Percentiles rank a stretch among this genome's conserved stretches.
Conservation (phyloP, 495 filamentous ascomycete species). For the Penicillium psychrofluorescens region DNA sequence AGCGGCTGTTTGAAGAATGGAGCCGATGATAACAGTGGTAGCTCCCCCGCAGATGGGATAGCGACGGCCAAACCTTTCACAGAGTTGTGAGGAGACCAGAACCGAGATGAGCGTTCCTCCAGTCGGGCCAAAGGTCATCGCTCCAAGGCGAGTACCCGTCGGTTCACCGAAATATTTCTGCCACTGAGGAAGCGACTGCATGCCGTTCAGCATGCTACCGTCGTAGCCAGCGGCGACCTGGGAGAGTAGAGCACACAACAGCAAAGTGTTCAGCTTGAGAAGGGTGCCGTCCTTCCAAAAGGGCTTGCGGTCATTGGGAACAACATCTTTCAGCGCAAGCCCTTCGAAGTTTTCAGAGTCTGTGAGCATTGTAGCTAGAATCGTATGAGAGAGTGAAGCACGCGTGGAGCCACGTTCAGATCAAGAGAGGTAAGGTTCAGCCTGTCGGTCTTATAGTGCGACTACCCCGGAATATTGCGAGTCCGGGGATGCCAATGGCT, state of each 20-base stretch:
- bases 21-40: constrained; percentile 52
- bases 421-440: too few relatives aligned
- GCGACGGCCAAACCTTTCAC: constrained; percentile 21
- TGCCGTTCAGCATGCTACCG: constrained; percentile 11
- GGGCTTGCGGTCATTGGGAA: constrained; percentile 4
- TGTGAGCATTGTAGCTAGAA: too few relatives aligned
- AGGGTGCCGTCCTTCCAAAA: constrained; percentile 3
- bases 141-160: constrained; percentile 36
- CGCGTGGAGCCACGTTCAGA: too few relatives aligned
- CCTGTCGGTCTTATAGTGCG: too few relatives aligned
- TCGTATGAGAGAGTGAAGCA: too few relatives aligned
- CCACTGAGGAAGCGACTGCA: constrained; percentile 9
- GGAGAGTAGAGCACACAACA: constrained; percentile 7
- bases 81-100: constrained; percentile 4
- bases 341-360: constrained; percentile 11
- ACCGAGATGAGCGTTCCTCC: constrained; percentile 4
- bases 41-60: constrained; percentile 45
- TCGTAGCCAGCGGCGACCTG: constrained; percentile 5
- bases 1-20: constrained; percentile 43
- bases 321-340: constrained; percentile 6
- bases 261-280: constrained; percentile 5
- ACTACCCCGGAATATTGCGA: too few relatives aligned
- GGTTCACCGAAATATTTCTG: constrained; percentile 3
- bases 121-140: constrained; percentile 39
- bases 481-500: too few relatives aligned